These are phyloP conservation scores for Entelexis sorbosivorans DNA, from an alignment of 1,139 yeast genomes.

Conservation along the genomic window DNA sequence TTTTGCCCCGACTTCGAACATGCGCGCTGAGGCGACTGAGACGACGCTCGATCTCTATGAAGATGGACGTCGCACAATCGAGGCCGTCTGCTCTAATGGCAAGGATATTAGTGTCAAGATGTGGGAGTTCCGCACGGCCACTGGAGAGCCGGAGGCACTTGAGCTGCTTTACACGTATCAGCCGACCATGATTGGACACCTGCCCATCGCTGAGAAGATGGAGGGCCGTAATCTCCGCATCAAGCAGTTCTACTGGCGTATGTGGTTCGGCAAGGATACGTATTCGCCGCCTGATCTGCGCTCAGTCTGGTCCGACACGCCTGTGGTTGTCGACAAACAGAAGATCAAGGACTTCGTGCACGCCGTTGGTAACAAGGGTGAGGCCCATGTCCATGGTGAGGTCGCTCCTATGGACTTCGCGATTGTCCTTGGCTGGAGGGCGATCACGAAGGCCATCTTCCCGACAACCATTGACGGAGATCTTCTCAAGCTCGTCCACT, in stretches of 20 bases:
- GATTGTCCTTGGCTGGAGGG: conserved; percentile 96
- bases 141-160: conserved; percentile 59
- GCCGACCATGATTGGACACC: conserved; percentile 71
- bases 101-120: conserved; percentile 54
- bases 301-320: conserved; percentile 54
- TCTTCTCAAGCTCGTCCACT: conserved; percentile 80
- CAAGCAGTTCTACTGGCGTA: conserved; percentile 92
- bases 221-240: conserved; percentile 85
- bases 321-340: conserved; percentile 53
- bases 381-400: conserved; percentile 85
- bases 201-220: conserved; percentile 86
- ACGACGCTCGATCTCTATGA: conserved; percentile 58
- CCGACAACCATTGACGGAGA: conserved; percentile 96
- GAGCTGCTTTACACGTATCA: conserved; percentile 68
- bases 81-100: conserved; percentile 40
- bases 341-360: conserved; percentile 88
- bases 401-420: conserved; percentile 99
- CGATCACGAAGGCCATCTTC: conserved; percentile 93
- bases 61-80: conserved; percentile 57
- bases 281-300: conserved; percentile 42
- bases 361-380: conserved; percentile 94
- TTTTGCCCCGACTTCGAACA: conserved; percentile 59
- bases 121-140: conserved; percentile 84
- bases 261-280: conserved; percentile 73
- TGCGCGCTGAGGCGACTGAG: conserved; percentile 47